A percentile compares a stretch with the other conserved stretches of the same genome.
These are phyloP conservation scores for Eucalyptus leucophloia DNA, from an alignment of 345 rosid genomes.

Conservation along the genomic window DNA sequence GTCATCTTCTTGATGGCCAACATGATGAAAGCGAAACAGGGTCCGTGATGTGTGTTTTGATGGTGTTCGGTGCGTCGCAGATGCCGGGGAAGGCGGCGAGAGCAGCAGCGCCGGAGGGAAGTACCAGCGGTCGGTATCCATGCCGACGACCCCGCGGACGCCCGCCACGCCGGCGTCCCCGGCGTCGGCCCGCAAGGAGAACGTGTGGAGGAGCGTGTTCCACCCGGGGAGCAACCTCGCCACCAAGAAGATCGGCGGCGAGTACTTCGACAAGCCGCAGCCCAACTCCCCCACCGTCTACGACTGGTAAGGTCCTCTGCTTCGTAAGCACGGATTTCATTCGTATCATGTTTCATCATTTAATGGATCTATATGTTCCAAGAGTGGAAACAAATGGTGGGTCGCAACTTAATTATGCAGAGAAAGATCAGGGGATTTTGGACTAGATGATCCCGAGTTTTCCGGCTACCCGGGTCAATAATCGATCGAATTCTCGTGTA, in stretches of 20 bases:
- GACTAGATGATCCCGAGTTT: not conserved
- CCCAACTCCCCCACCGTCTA: constrained; percentile 90
- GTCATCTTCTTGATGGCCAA: not conserved
- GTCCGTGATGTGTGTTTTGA: not conserved
- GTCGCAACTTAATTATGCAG: not conserved
- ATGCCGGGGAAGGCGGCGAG: constrained; percentile 22
- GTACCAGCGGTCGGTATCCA: constrained; percentile 36
- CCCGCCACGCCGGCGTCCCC: constrained; percentile 38
- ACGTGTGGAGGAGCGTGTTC: constrained; percentile 99
- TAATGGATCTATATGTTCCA: not conserved
- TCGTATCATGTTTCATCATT: not conserved
- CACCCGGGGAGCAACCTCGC: constrained; percentile 90
- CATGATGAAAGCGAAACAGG: not conserved
- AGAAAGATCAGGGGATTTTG: not conserved
- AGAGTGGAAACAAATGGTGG: not conserved
- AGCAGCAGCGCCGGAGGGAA: constrained; percentile 21
- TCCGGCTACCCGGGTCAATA: not conserved
- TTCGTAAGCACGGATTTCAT: not conserved
- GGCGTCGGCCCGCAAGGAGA: constrained; percentile 48
- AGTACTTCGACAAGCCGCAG: constrained; percentile 71
- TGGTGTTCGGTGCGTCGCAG: not conserved
- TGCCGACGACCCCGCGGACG: constrained; percentile 57
- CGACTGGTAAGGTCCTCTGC: constrained; percentile 52
- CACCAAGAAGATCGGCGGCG: constrained; percentile 48
- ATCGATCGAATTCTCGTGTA: not conserved